These are phyloP conservation scores for Linaria vulgaris DNA, from an alignment of 257 asterid genomes.

Conservation along the genomic window DNA sequence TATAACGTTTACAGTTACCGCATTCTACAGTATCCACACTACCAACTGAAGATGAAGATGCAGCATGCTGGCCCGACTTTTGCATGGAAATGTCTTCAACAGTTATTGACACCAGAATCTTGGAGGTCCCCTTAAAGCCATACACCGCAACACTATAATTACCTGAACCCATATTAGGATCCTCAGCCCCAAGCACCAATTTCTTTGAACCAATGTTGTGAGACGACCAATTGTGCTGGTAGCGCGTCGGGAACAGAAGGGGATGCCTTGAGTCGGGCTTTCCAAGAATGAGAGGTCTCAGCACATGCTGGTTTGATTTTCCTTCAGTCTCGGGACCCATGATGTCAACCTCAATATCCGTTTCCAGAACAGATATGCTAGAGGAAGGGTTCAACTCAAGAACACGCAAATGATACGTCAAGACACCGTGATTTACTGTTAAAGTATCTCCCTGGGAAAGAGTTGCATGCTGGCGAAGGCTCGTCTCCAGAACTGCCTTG, in stretches of 20 bases:
- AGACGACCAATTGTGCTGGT: slow-evolving; percentile 92
- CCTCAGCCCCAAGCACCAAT: slow-evolving; percentile 68
- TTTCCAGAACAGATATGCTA: slow-evolving; percentile 86
- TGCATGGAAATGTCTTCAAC: slow-evolving; percentile 50
- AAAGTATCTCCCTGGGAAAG: slow-evolving; percentile 80
- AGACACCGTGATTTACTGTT: slow-evolving; percentile 67
- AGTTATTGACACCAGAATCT: slow-evolving; percentile 47
- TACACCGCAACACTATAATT: slow-evolving; percentile 69
- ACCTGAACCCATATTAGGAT: slow-evolving; percentile 58
- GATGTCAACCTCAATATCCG: slow-evolving; percentile 91
- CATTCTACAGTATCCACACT: slow-evolving; percentile 72
- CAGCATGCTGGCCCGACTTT: slow-evolving; percentile 55
- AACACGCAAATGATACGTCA: slow-evolving; percentile 67
- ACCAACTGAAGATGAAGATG: slow-evolving; percentile 39
- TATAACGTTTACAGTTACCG: slow-evolving; percentile 65
- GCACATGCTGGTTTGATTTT: slow-evolving; percentile 42
- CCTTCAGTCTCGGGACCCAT: slow-evolving; percentile 64
- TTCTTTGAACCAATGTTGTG: slow-evolving; percentile 84
- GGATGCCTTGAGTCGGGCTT: slow-evolving; percentile 87
- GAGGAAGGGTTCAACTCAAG: slow-evolving; percentile 86
- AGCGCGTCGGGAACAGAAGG: slow-evolving; percentile 77
- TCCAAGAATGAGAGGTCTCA: slow-evolving; percentile 66
- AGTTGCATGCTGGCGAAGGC: slow-evolving; percentile 94
- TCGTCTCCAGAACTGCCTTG: slow-evolving; percentile 96
- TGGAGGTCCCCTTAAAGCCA: slow-evolving; percentile 84